Conservation (phyloP, 2,329 filamentous ascomycete species). For the Xylariaceae sp. region DNA sequence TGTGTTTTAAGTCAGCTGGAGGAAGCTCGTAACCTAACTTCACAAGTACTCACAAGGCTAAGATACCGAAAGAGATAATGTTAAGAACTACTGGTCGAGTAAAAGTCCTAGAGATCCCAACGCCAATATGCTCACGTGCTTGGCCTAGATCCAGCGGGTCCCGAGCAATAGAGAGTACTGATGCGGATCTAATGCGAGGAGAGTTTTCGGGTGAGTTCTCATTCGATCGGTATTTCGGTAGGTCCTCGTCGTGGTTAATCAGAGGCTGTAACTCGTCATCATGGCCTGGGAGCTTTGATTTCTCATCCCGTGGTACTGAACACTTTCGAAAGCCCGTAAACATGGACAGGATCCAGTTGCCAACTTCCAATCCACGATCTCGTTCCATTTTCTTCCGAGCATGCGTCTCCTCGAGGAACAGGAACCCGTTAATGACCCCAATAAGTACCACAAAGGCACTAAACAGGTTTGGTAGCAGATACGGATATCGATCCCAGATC, state of each 20-base stretch:
- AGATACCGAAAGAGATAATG: conserved; percentile 87
- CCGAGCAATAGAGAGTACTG: conserved; percentile 40
- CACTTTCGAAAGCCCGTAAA: conserved; percentile 47
- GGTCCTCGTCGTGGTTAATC: conserved; percentile 64
- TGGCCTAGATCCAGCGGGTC: conserved; percentile 46
- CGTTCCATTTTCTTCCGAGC: conserved; percentile 75
- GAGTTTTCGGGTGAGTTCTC: conserved; percentile 59
- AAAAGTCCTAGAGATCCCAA: conserved; percentile 67
- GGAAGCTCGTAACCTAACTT: conserved; percentile 13
- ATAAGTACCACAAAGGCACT: conserved; percentile 68
- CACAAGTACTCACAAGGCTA: conserved; percentile 80
- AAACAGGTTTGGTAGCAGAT: conserved; percentile 65
- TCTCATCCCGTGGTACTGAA: conserved; percentile 45
- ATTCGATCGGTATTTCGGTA: conserved; percentile 71
- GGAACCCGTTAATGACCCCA: conserved; percentile 67
- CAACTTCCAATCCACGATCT: conserved; percentile 78
- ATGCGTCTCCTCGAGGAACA: conserved; percentile 92
- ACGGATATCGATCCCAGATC: conserved; percentile 86
- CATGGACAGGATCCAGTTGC: conserved; percentile 68
- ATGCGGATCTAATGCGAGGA: conserved; percentile 43
- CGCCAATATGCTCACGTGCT: conserved; percentile 28
- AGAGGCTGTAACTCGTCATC: conserved; percentile 66
- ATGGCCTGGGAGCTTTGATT: conserved; percentile 47
- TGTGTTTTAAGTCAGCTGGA: conserved; percentile 46
- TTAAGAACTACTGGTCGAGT: conserved; percentile 85